Percentiles rank a stretch among this genome's conserved stretches.
These are phyloP conservation scores for Scedosporium boydii DNA, from an alignment of 2,329 filamentous ascomycete species.

Conservation along the genomic window DNA sequence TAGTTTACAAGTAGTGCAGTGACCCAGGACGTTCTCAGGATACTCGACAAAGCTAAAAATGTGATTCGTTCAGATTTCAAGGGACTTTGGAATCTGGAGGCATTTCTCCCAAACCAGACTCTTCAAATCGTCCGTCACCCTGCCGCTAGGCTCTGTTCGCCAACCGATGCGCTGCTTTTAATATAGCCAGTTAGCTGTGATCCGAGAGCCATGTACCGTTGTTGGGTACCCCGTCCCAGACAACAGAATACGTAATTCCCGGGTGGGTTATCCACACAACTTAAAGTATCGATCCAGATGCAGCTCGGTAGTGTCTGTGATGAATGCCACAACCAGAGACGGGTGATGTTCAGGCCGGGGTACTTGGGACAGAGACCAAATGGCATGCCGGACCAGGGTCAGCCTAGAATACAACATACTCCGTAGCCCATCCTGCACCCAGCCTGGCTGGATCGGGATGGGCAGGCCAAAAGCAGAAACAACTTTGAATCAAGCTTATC, in stretches of 20 bases:
- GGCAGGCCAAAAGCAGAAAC: not conserved
- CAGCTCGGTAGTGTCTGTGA: not conserved
- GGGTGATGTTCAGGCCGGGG: not conserved
- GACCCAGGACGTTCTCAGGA: too few species aligned
- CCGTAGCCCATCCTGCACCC: not conserved
- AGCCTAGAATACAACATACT: not conserved
- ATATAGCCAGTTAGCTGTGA: too few species aligned
- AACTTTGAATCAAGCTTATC: too few species aligned
- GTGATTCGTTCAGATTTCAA: not conserved
- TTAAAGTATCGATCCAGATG: too few species aligned
- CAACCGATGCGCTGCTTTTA: not conserved
- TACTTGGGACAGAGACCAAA: not conserved
- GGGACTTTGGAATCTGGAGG: not conserved
- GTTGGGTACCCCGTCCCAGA: too few species aligned
- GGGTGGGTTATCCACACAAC: too few species aligned
- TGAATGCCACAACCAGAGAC: not conserved
- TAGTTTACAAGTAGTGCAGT: too few species aligned
- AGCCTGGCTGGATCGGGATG: not conserved
- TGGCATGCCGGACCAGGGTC: too few species aligned
- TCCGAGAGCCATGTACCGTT: not conserved
- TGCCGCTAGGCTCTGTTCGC: not conserved
- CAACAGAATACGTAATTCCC: too few species aligned
- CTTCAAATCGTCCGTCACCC: not conserved
- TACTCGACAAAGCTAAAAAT: not conserved
- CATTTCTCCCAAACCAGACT: not conserved